Evolutionary conservation across 2,329 filamentous ascomycete species (phyloP), one percentile per base, ranked within the genome.

Genomic region (Alternaria burnsii): DNA sequence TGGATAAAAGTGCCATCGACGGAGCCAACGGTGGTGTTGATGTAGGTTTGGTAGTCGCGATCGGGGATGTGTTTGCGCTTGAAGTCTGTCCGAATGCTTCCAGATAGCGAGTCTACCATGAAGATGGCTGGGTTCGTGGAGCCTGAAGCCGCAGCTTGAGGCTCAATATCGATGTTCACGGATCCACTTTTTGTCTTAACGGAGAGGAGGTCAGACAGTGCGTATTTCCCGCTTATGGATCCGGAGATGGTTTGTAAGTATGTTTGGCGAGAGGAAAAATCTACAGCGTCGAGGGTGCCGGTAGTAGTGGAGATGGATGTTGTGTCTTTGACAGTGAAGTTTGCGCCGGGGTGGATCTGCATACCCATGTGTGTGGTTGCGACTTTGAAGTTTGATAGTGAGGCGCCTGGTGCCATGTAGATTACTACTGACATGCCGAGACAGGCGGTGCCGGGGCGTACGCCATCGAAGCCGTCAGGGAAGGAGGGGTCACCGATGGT

Each of bases 111-210:
- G 12, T 67, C 66, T 3, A 76, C 75, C 9, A 56, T 59, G 67
- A 82, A 80, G 12, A 77, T 61, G 1, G 81, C 81, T 1, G 79
- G 71, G 9, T 63, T 52, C 0, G 76, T 67, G 8, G 65, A 57
- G 2, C 68, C 70, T 28, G 68, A 42, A 24, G 69, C 73, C 2
- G 71, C 76, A 22, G 74, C 62, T 53, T 78, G 73, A 7, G 81
- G 80, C 36, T 77, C 71, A 30, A 83, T 71, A 34, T 77, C 68
- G 43, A 81, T 71, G 52, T 77, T 73, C 12, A 83, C 76, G 4
- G 72, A 76, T 18, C 82, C 82, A n/a, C 76, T 78, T 24, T 71
- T 74, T 1, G 80, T 81, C 3, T 69, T 74, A 34, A 83, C 71
- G 18, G 70, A 75, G 9, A 83, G 69, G 8, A 80, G 67, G 54